A percentile compares a stretch with the other conserved stretches of the same genome.
Conservation (phyloP, 2,329 filamentous ascomycete species). For the Penicillium vulpinum region DNA sequence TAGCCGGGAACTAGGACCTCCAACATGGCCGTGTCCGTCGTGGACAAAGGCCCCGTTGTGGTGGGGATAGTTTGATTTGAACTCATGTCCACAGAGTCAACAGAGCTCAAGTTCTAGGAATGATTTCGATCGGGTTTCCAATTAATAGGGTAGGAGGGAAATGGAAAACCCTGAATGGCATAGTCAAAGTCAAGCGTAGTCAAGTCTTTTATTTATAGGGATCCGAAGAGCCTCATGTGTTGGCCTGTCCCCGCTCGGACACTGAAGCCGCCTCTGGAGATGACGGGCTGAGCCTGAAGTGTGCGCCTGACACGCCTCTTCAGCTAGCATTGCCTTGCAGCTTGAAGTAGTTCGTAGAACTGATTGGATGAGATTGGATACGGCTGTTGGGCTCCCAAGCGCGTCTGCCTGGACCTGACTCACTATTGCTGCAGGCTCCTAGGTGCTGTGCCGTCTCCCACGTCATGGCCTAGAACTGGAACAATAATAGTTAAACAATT, state of each 20-base stretch:
- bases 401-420: conserved; percentile 7
- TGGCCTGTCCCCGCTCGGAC: neutral
- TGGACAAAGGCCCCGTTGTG: conserved; percentile 12
- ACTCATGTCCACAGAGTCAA: conserved; percentile 21
- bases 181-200: neutral
- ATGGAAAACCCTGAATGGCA: neutral
- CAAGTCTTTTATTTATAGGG: conserved; percentile 1
- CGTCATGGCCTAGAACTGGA: neutral
- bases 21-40: conserved; percentile 41
- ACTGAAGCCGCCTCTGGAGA: neutral
- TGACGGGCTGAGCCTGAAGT: neutral
- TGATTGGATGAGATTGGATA: neutral
- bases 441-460: neutral
- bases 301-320: neutral
- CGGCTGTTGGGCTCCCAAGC: neutral
- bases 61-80: conserved; percentile 17
- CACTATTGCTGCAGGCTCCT: neutral
- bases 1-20: conserved; percentile 68
- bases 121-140: neutral
- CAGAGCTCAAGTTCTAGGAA: neutral
- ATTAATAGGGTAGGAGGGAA: neutral
- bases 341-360: neutral
- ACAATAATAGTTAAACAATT: no score
- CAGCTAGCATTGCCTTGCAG: neutral
- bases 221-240: conserved; percentile 1